Conservation (phyloP, 306 rosid species). For the Sechiopsis laciniata region DNA sequence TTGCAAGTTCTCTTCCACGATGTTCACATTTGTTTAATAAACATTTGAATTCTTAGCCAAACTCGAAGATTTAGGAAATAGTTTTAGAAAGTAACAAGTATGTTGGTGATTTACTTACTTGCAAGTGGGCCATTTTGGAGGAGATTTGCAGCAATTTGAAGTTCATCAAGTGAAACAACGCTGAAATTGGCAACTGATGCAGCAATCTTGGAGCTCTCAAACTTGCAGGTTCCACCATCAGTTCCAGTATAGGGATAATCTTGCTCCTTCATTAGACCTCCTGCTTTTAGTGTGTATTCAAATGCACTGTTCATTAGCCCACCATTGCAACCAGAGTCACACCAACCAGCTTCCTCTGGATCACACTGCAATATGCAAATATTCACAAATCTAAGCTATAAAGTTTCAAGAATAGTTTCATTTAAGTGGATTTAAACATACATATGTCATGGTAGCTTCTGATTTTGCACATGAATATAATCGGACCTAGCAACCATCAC, state of each 20-base stretch:
- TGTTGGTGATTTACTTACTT: slow-evolving; percentile 29
- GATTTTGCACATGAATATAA: too few species aligned
- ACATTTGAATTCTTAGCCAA: too few species aligned
- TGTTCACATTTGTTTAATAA: too few species aligned
- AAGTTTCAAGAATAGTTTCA: too few species aligned
- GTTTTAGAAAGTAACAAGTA: too few species aligned
- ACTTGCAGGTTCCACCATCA: slow-evolving; percentile 65
- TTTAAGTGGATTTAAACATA: too few species aligned
- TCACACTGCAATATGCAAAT: slow-evolving; percentile 60
- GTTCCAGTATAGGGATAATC: slow-evolving; percentile 87
- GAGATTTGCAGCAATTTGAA: slow-evolving; percentile 87
- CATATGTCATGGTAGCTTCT: too few species aligned
- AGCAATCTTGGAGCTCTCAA: slow-evolving; percentile 66
- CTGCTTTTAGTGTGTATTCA: slow-evolving; percentile 79
- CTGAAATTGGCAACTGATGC: slow-evolving; percentile 92
- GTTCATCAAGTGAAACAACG: slow-evolving; percentile 71
- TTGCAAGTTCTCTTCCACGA: too few species aligned
- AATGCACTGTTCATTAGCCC: slow-evolving; percentile 97
- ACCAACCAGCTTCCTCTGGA: slow-evolving; percentile 71
- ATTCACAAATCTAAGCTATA: too few species aligned
- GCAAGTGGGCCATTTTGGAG: slow-evolving; percentile 95
- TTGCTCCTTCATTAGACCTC: slow-evolving; percentile 82
- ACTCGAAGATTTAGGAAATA: too few species aligned
- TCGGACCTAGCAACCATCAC: not conserved
- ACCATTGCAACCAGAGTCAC: slow-evolving; percentile 93